These are phyloP conservation scores for Platanus orientalis DNA, from an alignment of 164 flowering plant species.

Conservation along the genomic window DNA sequence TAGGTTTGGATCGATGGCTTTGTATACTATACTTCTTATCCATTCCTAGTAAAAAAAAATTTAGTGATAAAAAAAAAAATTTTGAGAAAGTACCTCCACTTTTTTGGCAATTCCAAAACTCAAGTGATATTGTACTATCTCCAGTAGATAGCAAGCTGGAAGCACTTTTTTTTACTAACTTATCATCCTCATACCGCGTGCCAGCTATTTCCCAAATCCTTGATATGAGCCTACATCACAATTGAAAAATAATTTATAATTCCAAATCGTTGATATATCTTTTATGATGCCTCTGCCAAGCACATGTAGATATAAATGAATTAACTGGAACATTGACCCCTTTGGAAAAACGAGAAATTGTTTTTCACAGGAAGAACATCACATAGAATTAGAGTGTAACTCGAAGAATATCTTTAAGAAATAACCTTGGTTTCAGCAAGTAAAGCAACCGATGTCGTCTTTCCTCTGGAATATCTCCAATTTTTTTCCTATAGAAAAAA, in stretches of 20 bases:
- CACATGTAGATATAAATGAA: no score
- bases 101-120: slow-evolving; percentile 56
- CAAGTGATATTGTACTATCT: slow-evolving; percentile 25
- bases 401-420: not conserved
- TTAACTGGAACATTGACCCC: not conserved
- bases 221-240: slow-evolving; percentile 51
- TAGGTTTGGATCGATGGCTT: no score
- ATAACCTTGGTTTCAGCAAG: slow-evolving; percentile 57
- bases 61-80: no score
- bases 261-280: no score
- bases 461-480: slow-evolving; percentile 78
- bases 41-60: no score
- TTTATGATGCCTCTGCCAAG: no score
- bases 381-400: not conserved
- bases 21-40: no score
- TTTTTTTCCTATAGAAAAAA: slow-evolving; percentile 54
- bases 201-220: slow-evolving; percentile 78
- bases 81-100: slow-evolving; percentile 58
- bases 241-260: slow-evolving; percentile 2
- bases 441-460: slow-evolving; percentile 57
- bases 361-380: slow-evolving; percentile 3
- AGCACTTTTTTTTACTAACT: slow-evolving; percentile 48
- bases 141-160: slow-evolving; percentile 36
- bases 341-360: not conserved
- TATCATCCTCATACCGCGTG: slow-evolving; percentile 54